Percentiles rank a stretch among this genome's conserved stretches.
phyloP scores from a whole-genome alignment of 2,329 filamentous ascomycete genomes.

The Diaporthe sp. region DNA sequence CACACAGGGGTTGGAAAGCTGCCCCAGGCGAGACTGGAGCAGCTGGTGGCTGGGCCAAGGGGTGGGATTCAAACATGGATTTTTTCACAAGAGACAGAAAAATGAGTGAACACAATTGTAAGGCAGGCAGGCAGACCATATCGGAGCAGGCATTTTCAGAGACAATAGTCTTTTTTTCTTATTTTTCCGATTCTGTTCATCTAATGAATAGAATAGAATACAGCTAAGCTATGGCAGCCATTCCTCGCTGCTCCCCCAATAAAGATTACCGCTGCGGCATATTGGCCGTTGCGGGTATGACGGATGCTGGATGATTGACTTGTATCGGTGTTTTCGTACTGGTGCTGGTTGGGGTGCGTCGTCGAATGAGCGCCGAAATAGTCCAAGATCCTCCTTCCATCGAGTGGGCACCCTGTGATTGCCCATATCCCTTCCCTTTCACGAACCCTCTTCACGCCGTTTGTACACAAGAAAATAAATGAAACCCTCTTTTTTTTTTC shows the following conservation, averaged over 20 bases:
- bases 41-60: slow-evolving; percentile 15
- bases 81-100: background rate
- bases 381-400: slow-evolving; percentile 30
- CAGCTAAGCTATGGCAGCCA: slow-evolving; percentile 32
- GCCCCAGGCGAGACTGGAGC: background rate
- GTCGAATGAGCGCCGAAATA: slow-evolving; percentile 34
- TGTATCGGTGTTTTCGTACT: slow-evolving; percentile 23
- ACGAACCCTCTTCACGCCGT: slow-evolving; percentile 34
- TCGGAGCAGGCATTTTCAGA: slow-evolving; percentile 15
- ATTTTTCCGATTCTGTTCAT: slow-evolving; percentile 31
- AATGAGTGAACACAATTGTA: background rate
- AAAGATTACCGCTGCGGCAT: slow-evolving; percentile 34
- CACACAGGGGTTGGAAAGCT: background rate
- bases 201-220: slow-evolving; percentile 30
- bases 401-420: slow-evolving; percentile 23
- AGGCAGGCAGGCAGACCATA: background rate
- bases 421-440: slow-evolving; percentile 1
- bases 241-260: slow-evolving; percentile 30
- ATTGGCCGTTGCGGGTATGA: slow-evolving; percentile 27
- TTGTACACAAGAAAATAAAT: slow-evolving; percentile 38
- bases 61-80: background rate
- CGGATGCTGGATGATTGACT: slow-evolving; percentile 18
- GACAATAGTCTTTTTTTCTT: slow-evolving; percentile 21
- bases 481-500: slow-evolving; percentile 28
- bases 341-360: slow-evolving; percentile 18